Conservation (phyloP, 495 filamentous ascomycete species). For the Xylaria intraflava region DNA sequence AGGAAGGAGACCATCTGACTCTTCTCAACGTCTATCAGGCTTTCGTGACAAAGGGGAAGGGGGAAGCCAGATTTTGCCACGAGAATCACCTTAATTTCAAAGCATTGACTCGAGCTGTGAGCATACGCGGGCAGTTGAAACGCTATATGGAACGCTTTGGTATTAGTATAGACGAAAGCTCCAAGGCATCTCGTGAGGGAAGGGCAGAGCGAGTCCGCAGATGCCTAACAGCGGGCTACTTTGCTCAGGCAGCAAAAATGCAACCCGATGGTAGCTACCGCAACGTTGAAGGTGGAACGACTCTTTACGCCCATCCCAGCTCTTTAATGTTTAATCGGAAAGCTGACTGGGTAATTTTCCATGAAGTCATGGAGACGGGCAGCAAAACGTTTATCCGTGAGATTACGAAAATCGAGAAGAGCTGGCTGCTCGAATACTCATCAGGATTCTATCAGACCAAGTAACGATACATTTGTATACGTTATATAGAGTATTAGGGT, state of each 20-base stretch:
- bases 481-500: not conserved
- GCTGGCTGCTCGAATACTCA: conserved; percentile 85
- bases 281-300: conserved; percentile 64
- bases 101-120: conserved; percentile 72
- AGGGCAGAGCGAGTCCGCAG: conserved; percentile 69
- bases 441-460: conserved; percentile 70
- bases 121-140: conserved; percentile 78
- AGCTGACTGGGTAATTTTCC: conserved; percentile 96
- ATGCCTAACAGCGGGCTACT: conserved; percentile 87
- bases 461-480: conserved; percentile 4
- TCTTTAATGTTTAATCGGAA: conserved; percentile 97
- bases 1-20: conserved; percentile 94
- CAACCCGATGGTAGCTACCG: conserved; percentile 87
- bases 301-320: conserved; percentile 83
- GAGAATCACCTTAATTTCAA: conserved; percentile 85
- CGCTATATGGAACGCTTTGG: conserved; percentile 84
- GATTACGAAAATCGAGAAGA: conserved; percentile 84
- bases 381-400: conserved; percentile 88
- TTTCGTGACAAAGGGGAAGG: conserved; percentile 79
- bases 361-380: conserved; percentile 88
- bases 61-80: conserved; percentile 79
- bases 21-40: conserved; percentile 90
- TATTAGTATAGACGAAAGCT: conserved; percentile 58
- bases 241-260: conserved; percentile 94
- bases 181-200: conserved; percentile 23